These are phyloP conservation scores for Bocquillonia castaneifolia DNA, from an alignment of 441 rosid species.

Conservation along the genomic window DNA sequence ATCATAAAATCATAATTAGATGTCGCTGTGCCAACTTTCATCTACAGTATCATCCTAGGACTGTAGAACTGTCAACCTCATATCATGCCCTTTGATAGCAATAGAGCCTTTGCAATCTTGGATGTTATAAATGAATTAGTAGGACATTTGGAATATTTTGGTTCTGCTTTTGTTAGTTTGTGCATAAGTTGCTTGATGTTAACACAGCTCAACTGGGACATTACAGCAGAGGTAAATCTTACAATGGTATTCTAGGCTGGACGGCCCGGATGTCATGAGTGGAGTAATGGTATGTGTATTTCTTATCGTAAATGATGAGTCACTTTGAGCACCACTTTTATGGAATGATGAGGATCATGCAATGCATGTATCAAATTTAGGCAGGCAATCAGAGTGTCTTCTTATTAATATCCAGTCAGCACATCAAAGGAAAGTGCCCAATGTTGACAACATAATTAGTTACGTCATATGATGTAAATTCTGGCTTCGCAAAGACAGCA, in stretches of 20 bases:
- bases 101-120: background rate
- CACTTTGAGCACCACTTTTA: background rate
- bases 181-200: background rate
- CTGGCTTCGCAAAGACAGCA: background rate
- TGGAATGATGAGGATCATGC: background rate
- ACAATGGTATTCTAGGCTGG: background rate
- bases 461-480: background rate
- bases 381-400: background rate
- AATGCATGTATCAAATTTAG: background rate
- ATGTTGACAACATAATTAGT: background rate
- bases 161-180: background rate
- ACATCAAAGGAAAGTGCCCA: background rate
- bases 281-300: background rate
- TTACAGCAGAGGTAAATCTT: background rate
- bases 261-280: background rate
- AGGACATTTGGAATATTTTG: slow-evolving; percentile 5
- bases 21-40: background rate
- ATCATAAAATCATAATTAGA: background rate
- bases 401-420: background rate
- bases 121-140: background rate
- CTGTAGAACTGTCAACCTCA: background rate
- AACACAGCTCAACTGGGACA: background rate
- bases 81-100: background rate
- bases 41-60: background rate
- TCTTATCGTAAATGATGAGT: background rate